Base-by-base conservation (phyloP, 2,329 filamentous ascomycete genomes). In the Gyromitra esculenta region DNA sequence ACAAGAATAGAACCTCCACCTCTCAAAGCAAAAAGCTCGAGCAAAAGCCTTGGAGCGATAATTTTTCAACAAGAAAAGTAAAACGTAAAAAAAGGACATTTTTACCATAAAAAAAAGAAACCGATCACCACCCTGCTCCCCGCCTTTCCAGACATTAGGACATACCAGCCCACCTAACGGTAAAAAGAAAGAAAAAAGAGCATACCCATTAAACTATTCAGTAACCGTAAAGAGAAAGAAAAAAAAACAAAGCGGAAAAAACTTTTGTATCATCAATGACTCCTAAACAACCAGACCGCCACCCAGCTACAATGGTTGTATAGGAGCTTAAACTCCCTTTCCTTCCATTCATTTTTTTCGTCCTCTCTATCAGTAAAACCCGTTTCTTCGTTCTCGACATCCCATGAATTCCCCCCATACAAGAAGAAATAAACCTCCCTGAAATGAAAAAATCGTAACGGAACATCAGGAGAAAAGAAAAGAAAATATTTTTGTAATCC, bases 211-310 rank as follows among this genome's bases (percentile, higher is more conserved):
- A 76, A 64, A 67, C 62, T 67, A 67, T 76, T 67, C 60, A 56
- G 62, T 75, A 73, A 76, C 31, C 62, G 52, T 72, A 77, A 80
- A 76, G 80, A 73, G 65, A 77, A 80, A 78, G 71, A 77, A 59
- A 80, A 72, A 43, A 71, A 15, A n/a, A 31, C 25, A 31, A 31
- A 31, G 25, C 25, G 25, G 25, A 31, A 72, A 60, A 77, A 75
- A 70, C 59, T 68, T 64, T 65, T 69, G 57, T 67, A 72, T 45
- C 65, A 78, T 77, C 65, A 73, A 76, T 68, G 48, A 73, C 64
- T 54, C 73, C 45, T 57, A 78, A 65, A 77, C 60, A 62, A 79
- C 63, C 50, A 45, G 73, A 69, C 70, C 64, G 21, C 64, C 67
- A 64, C 11, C 21, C 65, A 50, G 71, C 64, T 54, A 69, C 45